Conservation (phyloP, 129 eudicot genomes). For the Lonicera japonica region DNA sequence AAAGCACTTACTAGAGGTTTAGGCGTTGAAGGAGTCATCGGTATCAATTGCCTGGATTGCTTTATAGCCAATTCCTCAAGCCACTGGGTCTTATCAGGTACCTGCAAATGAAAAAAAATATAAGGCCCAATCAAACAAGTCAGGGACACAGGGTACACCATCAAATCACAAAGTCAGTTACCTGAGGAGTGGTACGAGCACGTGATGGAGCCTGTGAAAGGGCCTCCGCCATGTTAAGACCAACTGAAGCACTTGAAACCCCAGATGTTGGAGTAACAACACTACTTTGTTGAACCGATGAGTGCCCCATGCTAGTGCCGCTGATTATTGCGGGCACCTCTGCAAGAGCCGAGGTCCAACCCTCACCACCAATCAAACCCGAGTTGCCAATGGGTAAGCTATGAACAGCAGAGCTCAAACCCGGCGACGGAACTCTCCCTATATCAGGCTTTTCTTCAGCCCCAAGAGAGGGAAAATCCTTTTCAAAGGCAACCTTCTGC, state of each 20-base stretch:
- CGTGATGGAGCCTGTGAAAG: slow-evolving; percentile 50
- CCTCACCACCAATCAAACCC: slow-evolving; percentile 45
- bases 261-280: slow-evolving; percentile 16
- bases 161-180: slow-evolving; percentile 7
- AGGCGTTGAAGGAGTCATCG: slow-evolving; percentile 47
- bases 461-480: slow-evolving; percentile 62
- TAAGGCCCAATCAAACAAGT: not conserved
- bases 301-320: slow-evolving; percentile 12
- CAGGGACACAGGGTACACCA: too few relatives aligned
- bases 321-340: slow-evolving; percentile 48
- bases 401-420: slow-evolving; percentile 38
- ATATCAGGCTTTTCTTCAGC: slow-evolving; percentile 46
- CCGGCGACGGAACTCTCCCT: slow-evolving; percentile 46
- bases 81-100: slow-evolving; percentile 50
- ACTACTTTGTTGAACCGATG: slow-evolving; percentile 22
- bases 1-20: slow-evolving; percentile 56
- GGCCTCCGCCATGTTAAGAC: slow-evolving; percentile 77
- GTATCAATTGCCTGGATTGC: slow-evolving; percentile 63
- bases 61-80: slow-evolving; percentile 63
- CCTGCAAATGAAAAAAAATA: slow-evolving; percentile 26
- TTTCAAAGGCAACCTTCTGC: slow-evolving; percentile 44
- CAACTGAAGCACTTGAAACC: slow-evolving; percentile 18
- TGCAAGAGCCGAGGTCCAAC: slow-evolving; percentile 72
- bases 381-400: slow-evolving; percentile 48
- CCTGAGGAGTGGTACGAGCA: slow-evolving; percentile 39